Conservation (phyloP, 192 early-diverging fungal genomes). For the Coemansia sp. region DNA sequence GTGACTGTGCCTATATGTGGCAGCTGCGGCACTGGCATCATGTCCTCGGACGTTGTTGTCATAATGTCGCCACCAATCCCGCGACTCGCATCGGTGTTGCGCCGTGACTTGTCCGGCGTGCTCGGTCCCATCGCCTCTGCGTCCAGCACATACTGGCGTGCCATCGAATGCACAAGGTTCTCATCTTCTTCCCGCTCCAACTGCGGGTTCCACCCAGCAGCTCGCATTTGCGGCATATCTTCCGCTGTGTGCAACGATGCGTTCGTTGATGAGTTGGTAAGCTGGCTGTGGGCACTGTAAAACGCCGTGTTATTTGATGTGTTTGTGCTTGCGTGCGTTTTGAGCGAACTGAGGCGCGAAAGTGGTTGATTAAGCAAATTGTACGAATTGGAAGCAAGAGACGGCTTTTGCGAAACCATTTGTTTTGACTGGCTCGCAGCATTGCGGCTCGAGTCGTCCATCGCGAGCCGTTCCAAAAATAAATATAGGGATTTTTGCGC, state of each 20-base stretch:
- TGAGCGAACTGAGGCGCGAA: slow-evolving; percentile 21
- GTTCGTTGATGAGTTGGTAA: background rate
- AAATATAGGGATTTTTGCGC: background rate
- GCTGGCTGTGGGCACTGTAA: slow-evolving; percentile 35
- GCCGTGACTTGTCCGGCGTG: slow-evolving; percentile 33
- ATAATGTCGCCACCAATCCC: slow-evolving; percentile 13
- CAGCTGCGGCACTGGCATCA: slow-evolving; percentile 18
- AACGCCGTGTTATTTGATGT: slow-evolving; percentile 40
- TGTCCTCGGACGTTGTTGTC: slow-evolving; percentile 27
- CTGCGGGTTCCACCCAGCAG: background rate
- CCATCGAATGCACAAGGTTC: slow-evolving; percentile 35
- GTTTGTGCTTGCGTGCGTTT: slow-evolving; percentile 23
- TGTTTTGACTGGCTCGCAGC: slow-evolving; percentile 1
- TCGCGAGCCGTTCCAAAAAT: slow-evolving; percentile 1
- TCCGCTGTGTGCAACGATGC: slow-evolving; percentile 40
- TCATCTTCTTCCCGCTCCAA: slow-evolving; percentile 14
- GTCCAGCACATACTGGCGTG: slow-evolving; percentile 43
- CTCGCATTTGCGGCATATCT: background rate
- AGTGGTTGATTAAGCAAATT: slow-evolving; percentile 13
- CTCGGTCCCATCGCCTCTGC: slow-evolving; percentile 46
- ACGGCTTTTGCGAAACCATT: background rate
- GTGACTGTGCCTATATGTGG: background rate
- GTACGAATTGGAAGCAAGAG: slow-evolving; percentile 1
- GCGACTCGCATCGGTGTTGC: slow-evolving; percentile 29
- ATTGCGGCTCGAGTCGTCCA: slow-evolving; percentile 4